A percentile compares a stretch with the other conserved stretches of the same genome.
These are phyloP conservation scores for Quercus dentata DNA, from an alignment of 306 rosid species.

Conservation along the genomic window DNA sequence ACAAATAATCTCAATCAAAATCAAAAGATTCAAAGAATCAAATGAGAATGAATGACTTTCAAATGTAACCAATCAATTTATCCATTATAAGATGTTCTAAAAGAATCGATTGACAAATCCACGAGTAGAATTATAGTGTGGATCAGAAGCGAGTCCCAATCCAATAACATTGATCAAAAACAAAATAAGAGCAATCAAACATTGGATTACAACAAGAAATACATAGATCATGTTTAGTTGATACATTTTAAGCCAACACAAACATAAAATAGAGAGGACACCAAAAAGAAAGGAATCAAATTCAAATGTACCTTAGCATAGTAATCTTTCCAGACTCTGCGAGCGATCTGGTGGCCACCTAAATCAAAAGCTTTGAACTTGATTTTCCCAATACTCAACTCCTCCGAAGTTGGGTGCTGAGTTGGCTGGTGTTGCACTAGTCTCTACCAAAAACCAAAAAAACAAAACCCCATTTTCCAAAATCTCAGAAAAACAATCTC, in stretches of 20 bases:
- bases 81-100: not conserved
- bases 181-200: not conserved
- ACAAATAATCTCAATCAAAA: not conserved
- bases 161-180: not conserved
- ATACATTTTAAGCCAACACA: not conserved
- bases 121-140: not conserved
- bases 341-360: conserved; percentile 93
- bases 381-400: conserved; percentile 70
- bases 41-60: not conserved
- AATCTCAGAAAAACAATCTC: not conserved
- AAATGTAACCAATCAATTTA: not conserved
- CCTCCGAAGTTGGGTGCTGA: conserved; percentile 85
- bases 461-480: not conserved
- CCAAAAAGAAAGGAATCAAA: conserved; percentile 9
- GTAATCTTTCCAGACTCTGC: conserved; percentile 85
- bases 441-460: conserved; percentile 40
- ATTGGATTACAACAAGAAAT: not conserved
- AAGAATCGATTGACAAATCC: not conserved
- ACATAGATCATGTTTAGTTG: not conserved
- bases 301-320: conserved; percentile 48
- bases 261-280: not conserved
- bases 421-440: conserved; percentile 88
- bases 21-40: not conserved
- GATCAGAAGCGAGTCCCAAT: not conserved
- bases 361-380: conserved; percentile 84